Evolutionary conservation across 257 asterid genomes (phyloP), one percentile per base, ranked within the genome.

Genomic region (Solanum ossicruentum): DNA sequence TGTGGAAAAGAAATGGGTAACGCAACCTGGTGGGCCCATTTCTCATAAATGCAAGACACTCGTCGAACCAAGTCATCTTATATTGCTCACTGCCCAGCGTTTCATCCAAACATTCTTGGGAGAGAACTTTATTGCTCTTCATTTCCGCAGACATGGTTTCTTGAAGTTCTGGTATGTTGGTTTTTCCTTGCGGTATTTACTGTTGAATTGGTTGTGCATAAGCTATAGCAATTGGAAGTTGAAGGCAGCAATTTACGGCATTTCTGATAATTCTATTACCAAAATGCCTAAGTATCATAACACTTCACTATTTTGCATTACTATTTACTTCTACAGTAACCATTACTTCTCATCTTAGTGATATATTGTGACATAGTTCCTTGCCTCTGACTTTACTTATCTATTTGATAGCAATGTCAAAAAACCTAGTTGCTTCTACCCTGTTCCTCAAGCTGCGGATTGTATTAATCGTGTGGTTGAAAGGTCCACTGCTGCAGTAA

Each of bases 11-110:
- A 95, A 91, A 4, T 91, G 95, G 98, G 98, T 94, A 88, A 92
- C 90, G 98, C 99, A 97, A 90, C 95, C 98, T 10, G 95, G 98
- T 70, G 99, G 99, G 13, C 99, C 99, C 2, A 93, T 97, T 85
- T 92, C 93, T 55, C 98, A 94, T 88, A 90, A 91, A 20, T 97
- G 99, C 78, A 95, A 90, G 90, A 94, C 96, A 2, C 85, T 97
- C 88, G 88, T 97, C 28, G 98, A 97, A 90, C 99, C 99, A 20
- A 93, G 98, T 84, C 93, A 94, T 84, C 91, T 97, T 83, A 95
- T 97, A 80, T 54, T 94, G 93, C 95, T 95, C 82, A 97, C 98
- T 83, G 98, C 99, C 72, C 98, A 97, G 69, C 96, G 98, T 69
- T 97, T 97, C 87, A 86, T 97, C 70, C 99, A 97, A 87, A 97